Conservation (phyloP, 495 filamentous ascomycete genomes). For the Penicillium atrosanguineum region DNA sequence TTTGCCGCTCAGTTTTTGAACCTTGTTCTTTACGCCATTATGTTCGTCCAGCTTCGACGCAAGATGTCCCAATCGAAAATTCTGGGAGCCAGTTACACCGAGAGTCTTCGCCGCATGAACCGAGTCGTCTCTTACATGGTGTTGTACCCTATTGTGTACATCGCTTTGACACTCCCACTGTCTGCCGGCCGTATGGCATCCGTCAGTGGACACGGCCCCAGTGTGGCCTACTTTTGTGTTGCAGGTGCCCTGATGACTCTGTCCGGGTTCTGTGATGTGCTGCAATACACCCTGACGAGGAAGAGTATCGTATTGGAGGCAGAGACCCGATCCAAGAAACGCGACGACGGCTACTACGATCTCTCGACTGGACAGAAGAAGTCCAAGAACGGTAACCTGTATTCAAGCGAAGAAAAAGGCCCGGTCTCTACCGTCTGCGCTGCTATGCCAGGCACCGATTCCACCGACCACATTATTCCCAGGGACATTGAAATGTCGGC, state of each 20-base stretch:
- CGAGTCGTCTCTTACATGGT: conserved; percentile 59
- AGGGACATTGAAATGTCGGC: conserved; percentile 17
- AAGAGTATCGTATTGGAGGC: conserved; percentile 26
- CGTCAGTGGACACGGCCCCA: conserved; percentile 51
- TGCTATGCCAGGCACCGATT: conserved; percentile 7
- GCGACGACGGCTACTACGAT: conserved; percentile 16
- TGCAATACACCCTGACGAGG: conserved; percentile 63
- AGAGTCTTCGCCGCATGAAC: conserved; percentile 22
- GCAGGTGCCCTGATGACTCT: conserved; percentile 63
- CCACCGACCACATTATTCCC: conserved; percentile 17
- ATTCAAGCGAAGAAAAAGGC: conserved; percentile 13
- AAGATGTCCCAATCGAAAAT: conserved; percentile 29
- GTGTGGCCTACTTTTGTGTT: conserved; percentile 57
- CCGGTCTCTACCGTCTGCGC: conserved; percentile 15
- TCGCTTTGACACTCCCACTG: conserved; percentile 61
- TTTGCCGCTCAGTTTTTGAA: conserved; percentile 62
- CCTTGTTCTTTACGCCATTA: conserved; percentile 56
- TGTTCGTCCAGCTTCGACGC: conserved; percentile 54
- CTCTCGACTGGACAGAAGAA: conserved; percentile 9
- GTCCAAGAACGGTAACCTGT: conserved; percentile 3
- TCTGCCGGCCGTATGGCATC: conserved; percentile 60
- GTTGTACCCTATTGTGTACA: conserved; percentile 65
- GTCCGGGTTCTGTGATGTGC: conserved; percentile 65
- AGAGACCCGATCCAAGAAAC: conserved; percentile 19
- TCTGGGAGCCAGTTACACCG: conserved; percentile 18